These are phyloP conservation scores for Daldinia caldariorum DNA, from an alignment of 495 filamentous ascomycete genomes.

Conservation along the genomic window DNA sequence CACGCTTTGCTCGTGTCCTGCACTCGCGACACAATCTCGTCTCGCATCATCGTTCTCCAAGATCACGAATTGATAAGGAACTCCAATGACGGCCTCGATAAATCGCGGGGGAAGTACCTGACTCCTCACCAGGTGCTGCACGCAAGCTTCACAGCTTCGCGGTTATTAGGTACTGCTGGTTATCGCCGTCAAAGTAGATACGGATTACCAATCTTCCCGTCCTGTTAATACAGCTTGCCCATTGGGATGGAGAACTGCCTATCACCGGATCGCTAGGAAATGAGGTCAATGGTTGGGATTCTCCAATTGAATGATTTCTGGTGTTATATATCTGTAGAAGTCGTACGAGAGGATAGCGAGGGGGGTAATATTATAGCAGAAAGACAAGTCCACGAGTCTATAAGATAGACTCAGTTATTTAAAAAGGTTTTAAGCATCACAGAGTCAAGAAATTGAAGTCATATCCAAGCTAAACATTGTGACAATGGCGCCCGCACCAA, in stretches of 20 bases:
- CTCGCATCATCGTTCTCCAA: constrained; percentile 43
- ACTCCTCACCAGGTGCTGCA: constrained; percentile 33
- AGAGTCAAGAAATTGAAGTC: no score
- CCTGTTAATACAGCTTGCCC: not conserved
- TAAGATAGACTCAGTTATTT: not conserved
- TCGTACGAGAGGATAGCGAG: not conserved
- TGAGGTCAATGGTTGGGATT: constrained; percentile 22
- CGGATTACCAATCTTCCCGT: constrained; percentile 33
- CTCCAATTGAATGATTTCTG: constrained; percentile 14
- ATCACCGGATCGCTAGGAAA: constrained; percentile 8
- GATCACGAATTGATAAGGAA: constrained; percentile 45
- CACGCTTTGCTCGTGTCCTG: constrained; percentile 3
- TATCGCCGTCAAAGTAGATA: constrained; percentile 14
- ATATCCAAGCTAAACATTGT: constrained; percentile 3
- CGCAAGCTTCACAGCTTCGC: not conserved
- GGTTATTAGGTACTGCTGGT: constrained; percentile 3
- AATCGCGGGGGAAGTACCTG: constrained; percentile 21
- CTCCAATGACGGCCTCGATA: constrained; percentile 39
- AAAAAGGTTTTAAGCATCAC: no score
- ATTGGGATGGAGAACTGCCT: constrained; percentile 15
- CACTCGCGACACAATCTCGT: constrained; percentile 7
- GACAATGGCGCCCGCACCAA: constrained; percentile 59
- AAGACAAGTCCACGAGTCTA: not conserved
- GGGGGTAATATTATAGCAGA: not conserved
- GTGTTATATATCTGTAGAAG: constrained; percentile 29